Conservation (phyloP, 331 rosid species). For the Malus hybrid region DNA sequence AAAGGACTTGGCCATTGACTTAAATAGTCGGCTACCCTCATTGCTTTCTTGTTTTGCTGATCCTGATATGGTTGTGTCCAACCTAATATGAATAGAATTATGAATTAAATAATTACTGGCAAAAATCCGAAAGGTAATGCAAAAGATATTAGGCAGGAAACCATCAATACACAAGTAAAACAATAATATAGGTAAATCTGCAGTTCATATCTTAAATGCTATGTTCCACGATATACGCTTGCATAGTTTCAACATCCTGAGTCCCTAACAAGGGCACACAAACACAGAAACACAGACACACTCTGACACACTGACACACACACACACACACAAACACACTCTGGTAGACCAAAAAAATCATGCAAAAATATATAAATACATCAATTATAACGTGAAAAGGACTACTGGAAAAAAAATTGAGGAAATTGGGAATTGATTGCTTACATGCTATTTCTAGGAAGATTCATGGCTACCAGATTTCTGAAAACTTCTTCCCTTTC, state of each 20-base stretch:
- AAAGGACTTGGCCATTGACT: slow-evolving; percentile 88
- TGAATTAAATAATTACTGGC: neutral
- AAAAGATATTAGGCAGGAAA: slow-evolving; percentile 6
- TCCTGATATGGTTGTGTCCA: slow-evolving; percentile 99
- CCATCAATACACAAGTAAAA: neutral
- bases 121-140: neutral
- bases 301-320: too few relatives aligned
- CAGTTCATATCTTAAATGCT: neutral
- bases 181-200: neutral
- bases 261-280: neutral
- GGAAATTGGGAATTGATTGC: slow-evolving; percentile 18
- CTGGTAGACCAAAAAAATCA: neutral
- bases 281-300: neutral
- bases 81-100: slow-evolving; percentile 46
- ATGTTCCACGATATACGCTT: neutral
- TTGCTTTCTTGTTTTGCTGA: slow-evolving; percentile 85
- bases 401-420: slow-evolving; percentile 11
- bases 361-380: neutral
- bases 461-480: slow-evolving; percentile 88
- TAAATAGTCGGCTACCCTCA: slow-evolving; percentile 95
- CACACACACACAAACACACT: neutral
- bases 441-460: slow-evolving; percentile 98
- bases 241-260: neutral
- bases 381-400: neutral
- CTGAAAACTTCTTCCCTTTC: slow-evolving; percentile 97